Base-by-base conservation (phyloP, 2,329 filamentous ascomycete species). In the Claviceps arundinis region DNA sequence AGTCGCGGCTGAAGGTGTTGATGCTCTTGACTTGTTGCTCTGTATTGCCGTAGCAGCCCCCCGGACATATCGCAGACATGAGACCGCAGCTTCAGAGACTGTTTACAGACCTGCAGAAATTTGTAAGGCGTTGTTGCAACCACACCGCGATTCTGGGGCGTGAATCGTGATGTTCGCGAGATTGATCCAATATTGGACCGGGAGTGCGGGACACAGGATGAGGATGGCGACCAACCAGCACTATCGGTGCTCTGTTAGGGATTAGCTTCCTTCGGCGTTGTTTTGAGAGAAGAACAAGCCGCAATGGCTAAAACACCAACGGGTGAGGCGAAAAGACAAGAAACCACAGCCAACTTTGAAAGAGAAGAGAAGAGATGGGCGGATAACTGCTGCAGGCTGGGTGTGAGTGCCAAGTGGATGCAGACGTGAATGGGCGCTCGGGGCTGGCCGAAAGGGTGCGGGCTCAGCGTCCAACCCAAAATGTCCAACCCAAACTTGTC, bases 1-100 rank as follows among this genome's bases (percentile, higher is more conserved):
- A 17, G 22, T n/a, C n/a, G 41, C 48, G 8, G 41, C 34, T 50
- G 11, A 14, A 26, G 26, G 11, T 48, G 46, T 50, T 48, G 46
- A 46, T 48, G 34, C 45, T 55, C 37, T 55, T 49, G 53, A 44
- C 30, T 34, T 44, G 34, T 47, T 47, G 51, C 52, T 49, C 48
- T 42, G 16, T 42, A 49, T 48, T 24, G 45, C 51, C 44, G 17
- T 42, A 22, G 43, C 24, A 44, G 51, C 42, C 54, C 52, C 50
- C 50, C 44, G 46, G 44, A 26, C 48, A 48, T 52, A 41, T 30
- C 42, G 42, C 14, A 7, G 30, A 14, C 30, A 26, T 22, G 16
- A 22, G 37, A 7, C 5, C 11, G 2, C 42, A 43, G 19, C 19
- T 24, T 22, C 19, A 24, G 41, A 34, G 9, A 34, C 9, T 11